Evolutionary conservation across 495 filamentous ascomycete species (phyloP), one percentile per base, ranked within the genome.

Genomic region (Podospora didyma): DNA sequence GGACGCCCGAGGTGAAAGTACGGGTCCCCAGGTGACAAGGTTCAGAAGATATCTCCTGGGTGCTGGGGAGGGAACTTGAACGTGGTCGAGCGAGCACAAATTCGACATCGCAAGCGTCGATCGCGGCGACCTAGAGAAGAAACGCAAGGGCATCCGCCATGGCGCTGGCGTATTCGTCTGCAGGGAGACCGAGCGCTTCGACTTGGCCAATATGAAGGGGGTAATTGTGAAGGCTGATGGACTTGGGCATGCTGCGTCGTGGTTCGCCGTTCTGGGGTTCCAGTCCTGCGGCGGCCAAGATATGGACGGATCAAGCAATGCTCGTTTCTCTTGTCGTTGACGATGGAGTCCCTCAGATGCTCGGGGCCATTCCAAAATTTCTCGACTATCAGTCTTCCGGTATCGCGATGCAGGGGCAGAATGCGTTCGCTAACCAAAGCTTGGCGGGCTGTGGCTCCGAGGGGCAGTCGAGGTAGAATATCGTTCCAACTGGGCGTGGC

Each of bases 91-190:
- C 76, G 3, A 83, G 73, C 23, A 81, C 78, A 57, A 81, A 81
- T 53, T 83, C 79, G 22, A 81, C 65, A 49, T 80, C 79, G 41
- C 73, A 74, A 0, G 65, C 77, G 57, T 82, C 78, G 3, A 81
- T 54, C 20, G 63, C 53, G 0, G 47, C 71, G 5, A 57, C 28
- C 79, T 78, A 82, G 37, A 79, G 70, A 23, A 81, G 55, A 9
- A 73, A 62, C 0, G 79, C 79, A 0, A 81, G 64, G 2, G 77
- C 64, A 28, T 76, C 66, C 0, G 73, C 79, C 71, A 82, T 77
- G 0, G 61, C 66, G 6, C 34, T 53, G 2, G 71, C 71, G 31
- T 68, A 58, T 0, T 44, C 21, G 3, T 54, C 23, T 1, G 19
- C 42, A 7, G 66, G 64, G 9, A 79, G 58, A 0, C 60, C 66